These are phyloP conservation scores for Colletotrichum navitas DNA, from an alignment of 2,329 filamentous ascomycete species.

Conservation along the genomic window DNA sequence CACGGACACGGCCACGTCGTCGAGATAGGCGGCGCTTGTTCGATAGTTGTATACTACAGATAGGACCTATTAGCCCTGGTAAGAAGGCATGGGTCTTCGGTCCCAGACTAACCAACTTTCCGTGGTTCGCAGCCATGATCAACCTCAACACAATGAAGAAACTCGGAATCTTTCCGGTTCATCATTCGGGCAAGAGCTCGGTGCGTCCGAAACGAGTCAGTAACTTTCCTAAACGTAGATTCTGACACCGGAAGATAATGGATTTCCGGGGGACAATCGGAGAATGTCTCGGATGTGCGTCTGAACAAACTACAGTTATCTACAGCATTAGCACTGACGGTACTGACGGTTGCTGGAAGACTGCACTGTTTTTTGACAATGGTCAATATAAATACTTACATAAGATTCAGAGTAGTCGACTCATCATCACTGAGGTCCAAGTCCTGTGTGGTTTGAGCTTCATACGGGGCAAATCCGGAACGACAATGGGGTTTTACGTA, in stretches of 20 bases:
- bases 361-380: background rate
- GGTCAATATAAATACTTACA: background rate
- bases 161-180: background rate
- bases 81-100: background rate
- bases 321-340: background rate
- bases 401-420: background rate
- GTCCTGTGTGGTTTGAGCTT: background rate
- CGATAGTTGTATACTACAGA: background rate
- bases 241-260: background rate
- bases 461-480: background rate
- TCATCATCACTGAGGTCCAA: background rate
- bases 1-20: background rate
- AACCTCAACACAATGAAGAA: background rate
- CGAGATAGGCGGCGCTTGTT: background rate
- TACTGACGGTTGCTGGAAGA: accelerated
- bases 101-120: background rate
- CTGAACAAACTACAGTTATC: background rate
- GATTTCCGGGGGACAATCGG: background rate
- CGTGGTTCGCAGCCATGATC: background rate
- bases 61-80: background rate
- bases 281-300: background rate
- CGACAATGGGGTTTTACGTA: background rate
- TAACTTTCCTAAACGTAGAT: background rate
- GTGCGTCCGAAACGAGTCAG: background rate
- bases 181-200: background rate